Evolutionary conservation across 2,329 filamentous ascomycete species (phyloP), one percentile per base, ranked within the genome.

Genomic region (Pseudocercospora fuligena): DNA sequence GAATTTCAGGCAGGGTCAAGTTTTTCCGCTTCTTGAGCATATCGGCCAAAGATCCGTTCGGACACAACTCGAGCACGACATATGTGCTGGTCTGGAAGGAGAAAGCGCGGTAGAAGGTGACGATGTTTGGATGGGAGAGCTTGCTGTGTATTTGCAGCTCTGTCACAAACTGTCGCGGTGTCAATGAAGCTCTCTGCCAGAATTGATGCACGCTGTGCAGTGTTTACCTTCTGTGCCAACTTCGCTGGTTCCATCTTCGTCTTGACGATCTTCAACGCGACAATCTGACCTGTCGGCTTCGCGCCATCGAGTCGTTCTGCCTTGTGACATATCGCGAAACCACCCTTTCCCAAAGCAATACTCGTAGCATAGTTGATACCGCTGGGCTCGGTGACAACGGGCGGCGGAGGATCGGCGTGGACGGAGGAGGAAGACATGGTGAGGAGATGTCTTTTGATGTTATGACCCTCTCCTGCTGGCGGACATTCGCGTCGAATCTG

Each of bases 81-180:
- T 97, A 99, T 65, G 95, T 98, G 78, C 90, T 94, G 70, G 88
- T 89, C 71, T 93, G 86, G 79, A 94, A 97, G 12, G 94, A 91
- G 78, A 99, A 99, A 36, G 95, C 95, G 73, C 94, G 89, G 75
- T 97, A 89, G 79, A 99, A 99, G 73, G 94, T 91, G 69, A 99
- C 95, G 71, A 99, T 94, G 78, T 97, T 97, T 61, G 92, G 91
- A 77, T 99, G 95, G 65, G 90, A 89, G 89, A 99, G 94, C 78
- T 98, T 99, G 51, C 95, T 97, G 81, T 99, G 95, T 67, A 99
- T 97, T 80, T 98, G 94, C 6, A 99, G 87, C 80, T 99, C 95
- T 1, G 88, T 90, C 64, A 89, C 87, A 78, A 91, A 91, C 88
- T 90, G 70, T 29, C 49, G 58, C 33, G 14, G 14, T 19, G 23